Base-by-base conservation (phyloP, 352 stramenopile genomes). In the Halophytophthora batemanensis region DNA sequence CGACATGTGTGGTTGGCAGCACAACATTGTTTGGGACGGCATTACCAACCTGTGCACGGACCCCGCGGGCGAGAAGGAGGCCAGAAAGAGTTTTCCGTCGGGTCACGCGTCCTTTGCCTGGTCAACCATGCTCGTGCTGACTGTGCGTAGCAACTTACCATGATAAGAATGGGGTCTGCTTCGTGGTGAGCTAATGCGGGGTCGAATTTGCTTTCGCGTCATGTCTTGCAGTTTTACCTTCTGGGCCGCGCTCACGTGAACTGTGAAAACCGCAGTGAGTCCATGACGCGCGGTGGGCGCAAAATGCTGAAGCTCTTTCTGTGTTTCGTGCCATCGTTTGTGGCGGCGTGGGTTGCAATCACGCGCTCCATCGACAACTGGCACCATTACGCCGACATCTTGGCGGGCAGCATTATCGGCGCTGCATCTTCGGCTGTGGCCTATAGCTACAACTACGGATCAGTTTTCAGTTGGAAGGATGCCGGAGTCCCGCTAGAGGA, bases 341-440 rank as follows among this genome's bases (percentile, higher is more conserved):
- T 87, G 10, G 80, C 80, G 1, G 44, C 75, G 11, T 90, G 80
- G 80, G 74, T 90, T 29, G 66, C 72, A 1, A 61, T 90, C 29
- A 90, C 80, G 18, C 80, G 80, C 14, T 83, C 80, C 2, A 69
- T 84, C 37, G 80, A 89, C 64, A 89, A 90, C 57, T 90, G 80
- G 80, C 80, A 90, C 50, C 77, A 91, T 64, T 89, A 86, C 50
- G 62, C 53, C 17, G 80, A 91, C 61, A 87, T 91, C 38, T 45
- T 88, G 51, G 73, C 82, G 2, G 76, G 76, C 19, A 80, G 64
- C 36, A 67, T 83, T 14, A 78, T 87, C 17, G 76, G 76, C 1
- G 65, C 56, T 1, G 50, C 70, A 1, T 65, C 63, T 3, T 61
- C 73, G 17, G 57, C 60, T 39, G 45, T 79, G 10, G 69, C 60